phyloP scores from a whole-genome alignment of 441 rosid genomes.

The Cnidoscolus chayamansa region DNA sequence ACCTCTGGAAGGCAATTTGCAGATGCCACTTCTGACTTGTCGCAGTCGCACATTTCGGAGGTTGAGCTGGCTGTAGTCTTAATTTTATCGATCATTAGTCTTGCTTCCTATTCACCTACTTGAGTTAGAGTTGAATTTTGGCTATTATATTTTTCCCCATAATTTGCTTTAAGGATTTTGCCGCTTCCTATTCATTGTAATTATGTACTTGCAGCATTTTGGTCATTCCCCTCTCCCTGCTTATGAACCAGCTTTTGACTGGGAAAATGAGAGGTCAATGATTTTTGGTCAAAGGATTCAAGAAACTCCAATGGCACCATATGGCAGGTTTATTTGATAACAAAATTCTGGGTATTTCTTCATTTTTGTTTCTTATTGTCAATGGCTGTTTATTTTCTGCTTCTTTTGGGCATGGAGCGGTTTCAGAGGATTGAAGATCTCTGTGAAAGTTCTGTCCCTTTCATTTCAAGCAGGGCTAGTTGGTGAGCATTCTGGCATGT shows the following conservation, averaged over 20 bases:
- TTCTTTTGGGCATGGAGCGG: constrained; percentile 23
- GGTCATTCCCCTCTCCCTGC: constrained; percentile 96
- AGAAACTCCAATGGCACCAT: constrained; percentile 61
- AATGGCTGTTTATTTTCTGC: constrained; percentile 15
- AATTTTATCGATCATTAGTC: constrained; percentile 4
- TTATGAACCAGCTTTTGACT: constrained; percentile 97
- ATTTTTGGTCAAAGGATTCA: constrained; percentile 93
- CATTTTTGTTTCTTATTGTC: constrained; percentile 11
- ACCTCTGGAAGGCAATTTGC: constrained; percentile 77
- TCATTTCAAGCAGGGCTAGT: constrained; percentile 86
- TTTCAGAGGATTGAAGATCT: constrained; percentile 86
- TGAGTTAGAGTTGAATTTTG: neutral
- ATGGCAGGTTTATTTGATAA: constrained; percentile 53
- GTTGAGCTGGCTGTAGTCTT: constrained; percentile 33
- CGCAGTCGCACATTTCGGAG: constrained; percentile 46
- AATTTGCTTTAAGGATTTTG: constrained; percentile 1
- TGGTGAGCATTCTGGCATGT: constrained; percentile 50
- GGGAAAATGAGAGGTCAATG: constrained; percentile 96
- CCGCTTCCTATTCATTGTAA: constrained; percentile 12
- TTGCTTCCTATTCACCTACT: neutral
- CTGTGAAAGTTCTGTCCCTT: constrained; percentile 79
- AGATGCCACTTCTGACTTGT: constrained; percentile 30
- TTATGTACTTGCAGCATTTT: constrained; percentile 62
- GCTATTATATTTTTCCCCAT: neutral
- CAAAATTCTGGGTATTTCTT: neutral